phyloP scores from a whole-genome alignment of 257 asterid species.

The Plantago ovata region DNA sequence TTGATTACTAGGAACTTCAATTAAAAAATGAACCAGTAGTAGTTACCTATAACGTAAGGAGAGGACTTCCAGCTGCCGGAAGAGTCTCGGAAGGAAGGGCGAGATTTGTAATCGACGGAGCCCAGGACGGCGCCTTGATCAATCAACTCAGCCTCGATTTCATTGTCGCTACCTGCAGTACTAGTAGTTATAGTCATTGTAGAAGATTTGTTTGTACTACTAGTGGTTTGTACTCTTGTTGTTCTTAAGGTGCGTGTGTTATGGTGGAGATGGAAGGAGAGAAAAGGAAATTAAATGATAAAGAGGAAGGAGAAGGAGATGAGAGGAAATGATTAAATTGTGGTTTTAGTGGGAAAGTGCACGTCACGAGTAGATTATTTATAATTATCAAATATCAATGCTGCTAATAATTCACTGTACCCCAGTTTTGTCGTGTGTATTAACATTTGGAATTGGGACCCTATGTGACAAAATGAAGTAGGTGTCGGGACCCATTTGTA shows the following conservation, averaged over 20 bases:
- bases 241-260: too few species aligned
- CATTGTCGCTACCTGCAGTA: not conserved
- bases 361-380: too few species aligned
- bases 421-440: too few species aligned
- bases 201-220: too few species aligned
- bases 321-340: constrained; percentile 6
- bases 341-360: too few species aligned
- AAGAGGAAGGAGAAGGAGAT: not conserved
- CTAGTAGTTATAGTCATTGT: not conserved
- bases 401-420: too few species aligned
- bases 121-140: constrained; percentile 2
- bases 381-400: too few species aligned
- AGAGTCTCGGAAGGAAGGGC: not conserved
- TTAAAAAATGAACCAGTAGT: not conserved
- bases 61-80: constrained; percentile 14
- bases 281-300: not conserved
- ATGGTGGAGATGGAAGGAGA: not conserved
- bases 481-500: too few species aligned
- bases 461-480: too few species aligned
- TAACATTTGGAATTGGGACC: too few species aligned
- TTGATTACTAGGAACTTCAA: not conserved
- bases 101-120: constrained; percentile 6
- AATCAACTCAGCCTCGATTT: not conserved
- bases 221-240: too few species aligned
- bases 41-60: constrained; percentile 8